phyloP scores from a whole-genome alignment of 1,284 basidiomycete species.

The Pholiota adiposa region DNA sequence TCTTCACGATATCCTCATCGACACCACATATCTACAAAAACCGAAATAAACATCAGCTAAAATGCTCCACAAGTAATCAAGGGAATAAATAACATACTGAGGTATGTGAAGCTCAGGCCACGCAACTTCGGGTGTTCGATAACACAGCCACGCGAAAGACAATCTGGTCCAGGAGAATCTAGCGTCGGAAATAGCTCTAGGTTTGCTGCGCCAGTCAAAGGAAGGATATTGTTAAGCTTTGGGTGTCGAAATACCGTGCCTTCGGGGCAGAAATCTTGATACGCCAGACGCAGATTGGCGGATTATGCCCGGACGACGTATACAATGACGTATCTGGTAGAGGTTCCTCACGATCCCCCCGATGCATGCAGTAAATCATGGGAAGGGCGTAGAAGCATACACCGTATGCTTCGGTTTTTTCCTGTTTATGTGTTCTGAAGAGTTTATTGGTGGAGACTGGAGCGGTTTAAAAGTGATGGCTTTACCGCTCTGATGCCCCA shows the following conservation, averaged over 20 bases:
- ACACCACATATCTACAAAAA: conserved; percentile 22
- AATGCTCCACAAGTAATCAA: not conserved
- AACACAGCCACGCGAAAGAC: conserved; percentile 29
- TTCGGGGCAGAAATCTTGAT: conserved; percentile 26
- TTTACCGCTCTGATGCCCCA: too few relatives aligned
- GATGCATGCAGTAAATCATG: conserved; percentile 13
- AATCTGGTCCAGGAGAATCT: conserved; percentile 20
- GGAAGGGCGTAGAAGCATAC: conserved; percentile 22
- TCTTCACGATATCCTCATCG: conserved; percentile 16
- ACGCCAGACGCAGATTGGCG: not conserved
- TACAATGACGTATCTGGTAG: conserved; percentile 17
- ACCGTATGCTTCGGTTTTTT: conserved; percentile 4
- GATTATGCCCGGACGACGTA: not conserved
- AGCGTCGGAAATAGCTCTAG: conserved; percentile 18
- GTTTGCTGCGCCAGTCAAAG: conserved; percentile 25
- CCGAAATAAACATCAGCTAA: not conserved
- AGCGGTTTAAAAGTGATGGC: too few relatives aligned
- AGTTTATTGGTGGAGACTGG: too few relatives aligned
- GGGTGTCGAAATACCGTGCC: conserved; percentile 27
- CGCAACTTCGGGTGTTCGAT: conserved; percentile 24
- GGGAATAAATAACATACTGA: conserved; percentile 13
- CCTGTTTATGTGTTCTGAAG: conserved; percentile 23
- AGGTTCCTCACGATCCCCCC: conserved; percentile 9
- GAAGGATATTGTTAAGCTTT: conserved; percentile 30
- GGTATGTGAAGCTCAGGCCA: conserved; percentile 20